phyloP scores from a whole-genome alignment of 1,139 yeast genomes.

The Ogataea hybrid region DNA sequence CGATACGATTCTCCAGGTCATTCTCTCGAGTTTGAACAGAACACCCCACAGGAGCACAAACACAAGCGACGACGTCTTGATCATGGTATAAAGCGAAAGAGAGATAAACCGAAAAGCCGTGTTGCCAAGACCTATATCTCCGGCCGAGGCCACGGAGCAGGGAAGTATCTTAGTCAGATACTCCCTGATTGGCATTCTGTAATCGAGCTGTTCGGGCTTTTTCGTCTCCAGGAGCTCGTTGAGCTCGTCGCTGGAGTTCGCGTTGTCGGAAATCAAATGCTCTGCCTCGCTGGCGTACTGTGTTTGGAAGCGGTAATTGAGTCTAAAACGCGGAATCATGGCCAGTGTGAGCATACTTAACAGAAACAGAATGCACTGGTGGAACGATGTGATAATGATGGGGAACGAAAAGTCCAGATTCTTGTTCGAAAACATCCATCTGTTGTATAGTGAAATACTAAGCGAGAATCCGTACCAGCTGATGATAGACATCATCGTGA shows the following conservation, averaged over 20 bases:
- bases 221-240: slow-evolving; percentile 12
- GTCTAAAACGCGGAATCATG: slow-evolving; percentile 46
- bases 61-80: slow-evolving; percentile 80
- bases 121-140: slow-evolving; percentile 90
- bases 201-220: slow-evolving; percentile 24
- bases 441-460: slow-evolving; percentile 78
- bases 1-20: slow-evolving; percentile 59
- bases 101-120: slow-evolving; percentile 74
- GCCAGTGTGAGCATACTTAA: slow-evolving; percentile 44
- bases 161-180: slow-evolving; percentile 63
- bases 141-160: slow-evolving; percentile 81
- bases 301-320: slow-evolving; percentile 28
- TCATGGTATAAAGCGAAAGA: slow-evolving; percentile 85
- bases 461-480: slow-evolving; percentile 58
- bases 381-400: slow-evolving; percentile 73
- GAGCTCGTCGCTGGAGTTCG: slow-evolving; percentile 10
- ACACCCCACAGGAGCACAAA: slow-evolving; percentile 86
- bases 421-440: slow-evolving; percentile 85
- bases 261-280: neutral
- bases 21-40: slow-evolving; percentile 67
- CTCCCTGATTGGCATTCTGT: slow-evolving; percentile 32
- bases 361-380: slow-evolving; percentile 65
- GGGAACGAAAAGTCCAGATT: slow-evolving; percentile 79
- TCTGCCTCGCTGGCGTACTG: slow-evolving; percentile 2
- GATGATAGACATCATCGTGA: slow-evolving; percentile 30